Base-by-base conservation (phyloP, 2,329 filamentous ascomycete species). In the Biscogniauxia marginata region DNA sequence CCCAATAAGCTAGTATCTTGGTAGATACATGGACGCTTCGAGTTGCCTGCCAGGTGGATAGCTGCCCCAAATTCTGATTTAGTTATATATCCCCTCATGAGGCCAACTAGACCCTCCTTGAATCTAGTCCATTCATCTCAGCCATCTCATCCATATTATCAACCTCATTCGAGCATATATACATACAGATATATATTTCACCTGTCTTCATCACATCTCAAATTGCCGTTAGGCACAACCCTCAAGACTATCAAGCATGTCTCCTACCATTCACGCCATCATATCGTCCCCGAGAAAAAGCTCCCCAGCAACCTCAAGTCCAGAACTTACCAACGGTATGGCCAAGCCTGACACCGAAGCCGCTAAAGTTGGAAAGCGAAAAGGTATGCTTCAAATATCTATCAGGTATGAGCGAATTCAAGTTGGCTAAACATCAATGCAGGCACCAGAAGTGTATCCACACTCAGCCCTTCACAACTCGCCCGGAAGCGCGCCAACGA, bases 401-500 rank as follows among this genome's bases (percentile, higher is more conserved):
- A 44, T 18, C 19, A 18, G 1, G 13, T n/a, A 47, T 16, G 2
- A 8, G 4, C 23, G 30, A 19, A 21, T 48, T 13, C 21, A 3
- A 16, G 20, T 20, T 34, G 9, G 25, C 54, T 66, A 46, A 66
- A n/a, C n/a, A 2, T 20, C 22, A 13, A 20, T n/a, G 21, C 25
- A 81, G 83, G 82, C 49, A 83, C 88, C 57, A 85, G 91, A 63
- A 92, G 90, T 61, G 92, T 96, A 54, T 91, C 91, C 61, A 93
- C 90, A 67, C 81, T 96, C 70, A 96, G 91, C 9, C 89, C 91
- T 5, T 89, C 93, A 59, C 93, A 96, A 74, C 83, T 96, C 57
- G 90, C 89, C 24, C 89, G 92, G 73, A 97, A 96, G 78, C 83
- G 93, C 62, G 90, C 91, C 67, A 96, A 96, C 76, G 92, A 96